Evolutionary conservation across 805 yeast species (phyloP).

Genomic region (Cyberlindnera maclurae): DNA sequence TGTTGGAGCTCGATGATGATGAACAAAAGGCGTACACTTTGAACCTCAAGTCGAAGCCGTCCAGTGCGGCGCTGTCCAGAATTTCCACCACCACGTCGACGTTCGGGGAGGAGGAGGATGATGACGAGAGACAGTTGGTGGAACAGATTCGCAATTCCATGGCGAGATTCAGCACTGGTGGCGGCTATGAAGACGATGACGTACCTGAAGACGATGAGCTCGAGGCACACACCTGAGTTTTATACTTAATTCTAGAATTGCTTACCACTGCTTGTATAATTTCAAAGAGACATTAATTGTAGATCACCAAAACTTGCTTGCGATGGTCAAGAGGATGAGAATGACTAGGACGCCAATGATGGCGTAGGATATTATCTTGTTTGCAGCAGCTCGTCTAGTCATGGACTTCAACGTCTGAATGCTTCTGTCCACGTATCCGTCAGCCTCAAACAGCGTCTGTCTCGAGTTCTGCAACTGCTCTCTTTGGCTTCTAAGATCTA

Average conservation of each 20-base stretch:
- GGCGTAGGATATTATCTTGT: constrained; percentile 82
- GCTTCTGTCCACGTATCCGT: constrained; percentile 84
- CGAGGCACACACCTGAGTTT: constrained; percentile 34
- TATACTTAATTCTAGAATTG: not conserved
- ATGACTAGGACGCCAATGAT: constrained; percentile 82
- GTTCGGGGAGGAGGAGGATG: constrained; percentile 11
- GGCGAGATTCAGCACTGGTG: constrained; percentile 23
- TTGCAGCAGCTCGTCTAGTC: constrained; percentile 91
- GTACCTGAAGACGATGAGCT: constrained; percentile 47
- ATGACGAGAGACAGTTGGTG: constrained; percentile 27
- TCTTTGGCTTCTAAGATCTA: constrained; percentile 84
- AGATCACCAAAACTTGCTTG: constrained; percentile 48
- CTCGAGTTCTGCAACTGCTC: constrained; percentile 86
- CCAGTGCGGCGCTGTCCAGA: constrained; percentile 14
- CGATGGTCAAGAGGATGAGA: constrained; percentile 74
- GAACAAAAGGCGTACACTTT: constrained; percentile 32
- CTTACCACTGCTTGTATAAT: not conserved
- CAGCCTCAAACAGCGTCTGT: constrained; percentile 83
- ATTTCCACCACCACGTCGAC: constrained; percentile 6
- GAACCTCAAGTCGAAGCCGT: constrained; percentile 16
- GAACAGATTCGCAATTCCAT: constrained; percentile 37
- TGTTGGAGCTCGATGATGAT: constrained; percentile 61
- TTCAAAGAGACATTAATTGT: not conserved
- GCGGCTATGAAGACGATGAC: constrained; percentile 7
- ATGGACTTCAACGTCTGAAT: constrained; percentile 79